phyloP scores from a whole-genome alignment of 129 eudicot species.

The Oenanthe sinensis region DNA sequence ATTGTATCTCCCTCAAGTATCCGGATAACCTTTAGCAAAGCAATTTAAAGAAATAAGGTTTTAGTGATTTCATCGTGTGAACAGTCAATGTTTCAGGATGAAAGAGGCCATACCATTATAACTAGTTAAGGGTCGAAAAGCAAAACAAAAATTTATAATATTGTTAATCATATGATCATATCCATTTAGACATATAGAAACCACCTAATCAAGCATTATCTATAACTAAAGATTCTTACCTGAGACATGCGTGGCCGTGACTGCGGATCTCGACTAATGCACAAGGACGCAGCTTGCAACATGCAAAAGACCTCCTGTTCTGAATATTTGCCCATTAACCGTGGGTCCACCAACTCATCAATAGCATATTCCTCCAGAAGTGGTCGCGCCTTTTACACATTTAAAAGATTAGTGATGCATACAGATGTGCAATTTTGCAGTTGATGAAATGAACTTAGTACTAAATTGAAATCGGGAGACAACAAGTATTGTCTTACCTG shows the following conservation, averaged over 20 bases:
- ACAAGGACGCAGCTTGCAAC: slow-evolving; percentile 90
- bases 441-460: background rate
- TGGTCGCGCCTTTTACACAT: slow-evolving; percentile 72
- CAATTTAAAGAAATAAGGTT: background rate
- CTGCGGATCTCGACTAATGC: slow-evolving; percentile 91
- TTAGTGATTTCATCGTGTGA: background rate
- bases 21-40: slow-evolving; percentile 55
- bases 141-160: background rate
- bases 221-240: slow-evolving; percentile 30
- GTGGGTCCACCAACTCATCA: slow-evolving; percentile 78
- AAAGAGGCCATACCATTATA: background rate
- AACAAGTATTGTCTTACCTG: background rate
- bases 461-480: background rate
- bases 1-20: slow-evolving; percentile 84
- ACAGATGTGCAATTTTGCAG: background rate
- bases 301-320: slow-evolving; percentile 80
- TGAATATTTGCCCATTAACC: slow-evolving; percentile 45
- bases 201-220: background rate
- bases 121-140: background rate
- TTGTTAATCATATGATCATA: background rate
- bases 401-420: background rate
- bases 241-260: slow-evolving; percentile 98
- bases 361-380: slow-evolving; percentile 72
- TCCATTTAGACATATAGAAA: background rate
- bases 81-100: background rate